Percentiles rank a stretch among this genome's conserved stretches.
Evolutionary conservation across 2,329 filamentous ascomycete species (phyloP).

Genomic region (Phyllosticta capitalensis): DNA sequence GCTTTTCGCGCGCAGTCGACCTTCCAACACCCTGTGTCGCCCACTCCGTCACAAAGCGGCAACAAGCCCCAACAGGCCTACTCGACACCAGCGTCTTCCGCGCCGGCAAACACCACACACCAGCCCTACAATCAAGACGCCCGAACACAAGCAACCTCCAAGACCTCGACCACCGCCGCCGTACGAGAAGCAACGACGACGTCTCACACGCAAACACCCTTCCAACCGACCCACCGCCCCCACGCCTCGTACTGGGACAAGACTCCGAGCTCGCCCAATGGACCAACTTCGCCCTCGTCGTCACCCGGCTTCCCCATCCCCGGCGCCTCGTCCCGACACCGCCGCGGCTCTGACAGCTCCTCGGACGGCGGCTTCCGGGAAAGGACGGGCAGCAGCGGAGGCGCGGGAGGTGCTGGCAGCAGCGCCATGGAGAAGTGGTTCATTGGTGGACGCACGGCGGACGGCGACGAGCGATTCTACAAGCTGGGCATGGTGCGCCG

Average conservation of each 20-base stretch:
- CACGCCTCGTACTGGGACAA: conserved; percentile 4
- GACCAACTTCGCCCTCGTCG: conserved; percentile 14
- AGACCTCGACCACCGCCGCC: neutral
- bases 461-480: conserved; percentile 72
- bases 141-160: neutral
- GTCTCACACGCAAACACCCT: conserved; percentile 25
- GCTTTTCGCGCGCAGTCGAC: conserved; percentile 57
- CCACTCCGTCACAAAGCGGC: conserved; percentile 23
- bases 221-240: conserved; percentile 16
- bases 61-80: conserved; percentile 26
- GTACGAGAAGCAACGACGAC: conserved; percentile 13
- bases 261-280: conserved; percentile 11
- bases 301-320: conserved; percentile 12
- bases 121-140: neutral
- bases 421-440: conserved; percentile 71
- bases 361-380: conserved; percentile 70
- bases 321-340: conserved; percentile 16
- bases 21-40: conserved; percentile 41
- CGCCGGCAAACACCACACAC: conserved; percentile 9
- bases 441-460: conserved; percentile 65
- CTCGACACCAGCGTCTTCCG: conserved; percentile 24
- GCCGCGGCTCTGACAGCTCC: conserved; percentile 65
- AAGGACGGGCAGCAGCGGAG: conserved; percentile 19
- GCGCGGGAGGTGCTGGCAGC: conserved; percentile 61
- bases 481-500: conserved; percentile 67